phyloP scores from a whole-genome alignment of 331 rosid species.

The Saraca asoca region DNA sequence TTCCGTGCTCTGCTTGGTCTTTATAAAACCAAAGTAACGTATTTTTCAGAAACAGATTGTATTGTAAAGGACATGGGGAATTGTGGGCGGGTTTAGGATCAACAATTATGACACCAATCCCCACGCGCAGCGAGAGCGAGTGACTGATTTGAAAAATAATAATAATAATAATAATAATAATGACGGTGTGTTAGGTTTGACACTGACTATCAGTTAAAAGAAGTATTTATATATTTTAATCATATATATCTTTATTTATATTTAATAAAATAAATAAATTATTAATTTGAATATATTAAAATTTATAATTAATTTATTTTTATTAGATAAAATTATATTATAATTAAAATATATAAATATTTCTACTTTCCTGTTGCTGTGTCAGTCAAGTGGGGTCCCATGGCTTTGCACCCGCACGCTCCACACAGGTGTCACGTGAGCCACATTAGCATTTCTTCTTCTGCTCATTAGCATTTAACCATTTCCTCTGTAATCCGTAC shows the following conservation, averaged over 20 bases:
- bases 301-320: too few species aligned
- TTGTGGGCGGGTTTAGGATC: conserved; percentile 46
- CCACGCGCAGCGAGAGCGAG: conserved; percentile 38
- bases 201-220: background rate
- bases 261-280: too few species aligned
- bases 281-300: too few species aligned
- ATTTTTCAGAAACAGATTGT: conserved; percentile 28
- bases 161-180: too few species aligned
- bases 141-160: too few species aligned
- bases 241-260: too few species aligned
- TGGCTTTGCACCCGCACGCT: conserved; percentile 35
- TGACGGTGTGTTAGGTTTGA: background rate
- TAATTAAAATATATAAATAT: too few species aligned
- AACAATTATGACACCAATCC: background rate
- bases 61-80: conserved; percentile 34
- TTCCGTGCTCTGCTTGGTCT: conserved; percentile 20
- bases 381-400: conserved; percentile 35
- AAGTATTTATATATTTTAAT: too few species aligned
- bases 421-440: conserved; percentile 45
- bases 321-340: too few species aligned
- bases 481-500: conserved; percentile 18
- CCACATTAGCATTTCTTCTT: conserved; percentile 24
- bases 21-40: conserved; percentile 28
- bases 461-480: background rate
- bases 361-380: background rate